A percentile compares a stretch with the other conserved stretches of the same genome.
Evolutionary conservation across 169 alveolate genomes (phyloP).

Genomic region (Cryptosporidium ryanae): DNA sequence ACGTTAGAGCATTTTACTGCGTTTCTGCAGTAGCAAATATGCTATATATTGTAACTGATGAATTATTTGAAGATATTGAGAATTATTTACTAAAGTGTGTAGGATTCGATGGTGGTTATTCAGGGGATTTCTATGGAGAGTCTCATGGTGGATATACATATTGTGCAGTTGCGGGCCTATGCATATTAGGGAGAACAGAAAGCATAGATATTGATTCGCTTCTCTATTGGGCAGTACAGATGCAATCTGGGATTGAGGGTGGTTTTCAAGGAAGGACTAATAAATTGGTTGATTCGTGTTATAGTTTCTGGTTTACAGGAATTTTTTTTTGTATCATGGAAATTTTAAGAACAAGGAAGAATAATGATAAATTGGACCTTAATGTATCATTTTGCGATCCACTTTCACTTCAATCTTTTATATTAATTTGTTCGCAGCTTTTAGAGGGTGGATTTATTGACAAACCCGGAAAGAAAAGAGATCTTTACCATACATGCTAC

Average conservation of each 20-base stretch:
- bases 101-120: conserved; percentile 97
- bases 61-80: conserved; percentile 87
- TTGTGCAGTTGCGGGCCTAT: conserved; percentile 95
- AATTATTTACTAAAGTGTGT: conserved; percentile 90
- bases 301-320: conserved; percentile 96
- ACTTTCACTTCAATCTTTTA: conserved; percentile 75
- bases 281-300: conserved; percentile 96
- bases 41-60: conserved; percentile 87
- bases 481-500: conserved; percentile 95
- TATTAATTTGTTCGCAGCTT: conserved; percentile 77
- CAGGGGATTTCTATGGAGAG: conserved; percentile 93
- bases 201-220: conserved; percentile 87
- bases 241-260: conserved; percentile 92
- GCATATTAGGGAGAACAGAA: conserved; percentile 85
- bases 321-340: conserved; percentile 85
- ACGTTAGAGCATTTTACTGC: conserved; percentile 94
- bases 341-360: conserved; percentile 79
- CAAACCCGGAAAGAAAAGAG: conserved; percentile 94
- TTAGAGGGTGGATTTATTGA: conserved; percentile 92
- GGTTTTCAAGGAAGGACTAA: conserved; percentile 98
- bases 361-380: conserved; percentile 77
- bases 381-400: conserved; percentile 67
- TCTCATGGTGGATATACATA: conserved; percentile 98
- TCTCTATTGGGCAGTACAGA: conserved; percentile 87
- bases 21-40: conserved; percentile 92